These are phyloP conservation scores for Cadophora luteo-olivacea DNA, from an alignment of 2,329 filamentous ascomycete genomes.

Conservation along the genomic window DNA sequence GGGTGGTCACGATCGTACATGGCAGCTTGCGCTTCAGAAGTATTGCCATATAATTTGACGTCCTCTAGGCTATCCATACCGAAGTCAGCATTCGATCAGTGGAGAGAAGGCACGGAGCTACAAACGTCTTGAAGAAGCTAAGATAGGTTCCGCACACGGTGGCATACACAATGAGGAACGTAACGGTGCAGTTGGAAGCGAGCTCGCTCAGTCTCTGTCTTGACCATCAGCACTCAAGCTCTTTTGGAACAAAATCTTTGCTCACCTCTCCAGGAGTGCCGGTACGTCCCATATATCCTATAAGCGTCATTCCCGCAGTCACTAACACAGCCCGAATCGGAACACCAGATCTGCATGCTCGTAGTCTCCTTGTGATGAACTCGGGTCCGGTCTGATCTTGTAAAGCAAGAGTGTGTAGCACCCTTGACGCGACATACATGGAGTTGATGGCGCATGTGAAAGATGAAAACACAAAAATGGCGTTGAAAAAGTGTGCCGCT, in stretches of 20 bases:
- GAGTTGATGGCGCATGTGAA: conserved; percentile 49
- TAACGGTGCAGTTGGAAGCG: conserved; percentile 48
- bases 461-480: conserved; percentile 48
- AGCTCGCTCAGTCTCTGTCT: conserved; percentile 47
- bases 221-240: conserved; percentile 21
- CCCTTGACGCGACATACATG: conserved; percentile 48
- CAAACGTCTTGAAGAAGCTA: conserved; percentile 48
- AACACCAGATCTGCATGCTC: conserved; percentile 48
- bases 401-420: conserved; percentile 48
- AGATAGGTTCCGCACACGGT: conserved; percentile 51
- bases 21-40: conserved; percentile 47
- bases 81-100: background rate
- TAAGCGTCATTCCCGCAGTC: conserved; percentile 48
- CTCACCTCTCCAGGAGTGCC: conserved; percentile 47
- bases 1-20: conserved; percentile 47
- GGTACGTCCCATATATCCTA: conserved; percentile 49
- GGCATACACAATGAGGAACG: conserved; percentile 50
- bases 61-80: conserved; percentile 45
- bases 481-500: conserved; percentile 49
- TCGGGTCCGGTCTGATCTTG: conserved; percentile 49
- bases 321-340: conserved; percentile 49
- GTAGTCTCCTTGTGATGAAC: conserved; percentile 48
- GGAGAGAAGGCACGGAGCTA: background rate
- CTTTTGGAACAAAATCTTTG: background rate
- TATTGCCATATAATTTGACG: conserved; percentile 48